These are phyloP conservation scores for Solanum chacoense DNA, from an alignment of 305 asterid genomes.

Conservation along the genomic window DNA sequence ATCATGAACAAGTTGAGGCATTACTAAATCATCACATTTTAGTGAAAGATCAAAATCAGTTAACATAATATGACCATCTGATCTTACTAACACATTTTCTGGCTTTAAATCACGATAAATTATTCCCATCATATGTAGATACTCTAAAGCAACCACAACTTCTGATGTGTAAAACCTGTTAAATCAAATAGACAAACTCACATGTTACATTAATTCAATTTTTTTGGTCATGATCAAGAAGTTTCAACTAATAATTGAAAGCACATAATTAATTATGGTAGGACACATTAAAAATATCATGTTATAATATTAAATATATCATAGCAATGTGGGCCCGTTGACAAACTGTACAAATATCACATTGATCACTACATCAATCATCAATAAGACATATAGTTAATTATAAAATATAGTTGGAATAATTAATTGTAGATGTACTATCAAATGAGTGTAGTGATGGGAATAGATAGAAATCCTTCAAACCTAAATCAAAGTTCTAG, in stretches of 20 bases:
- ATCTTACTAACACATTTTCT: conserved; percentile 54
- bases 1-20: conserved; percentile 35
- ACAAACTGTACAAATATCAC: not conserved
- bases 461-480: not conserved
- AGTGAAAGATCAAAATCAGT: conserved; percentile 69
- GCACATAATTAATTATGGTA: not conserved
- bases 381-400: not conserved
- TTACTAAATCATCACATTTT: conserved; percentile 29
- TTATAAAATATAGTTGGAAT: not conserved
- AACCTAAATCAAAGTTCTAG: not conserved
- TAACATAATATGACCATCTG: conserved; percentile 68
- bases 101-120: conserved; percentile 64
- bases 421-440: not conserved
- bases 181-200: not conserved
- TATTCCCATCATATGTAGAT: conserved; percentile 64
- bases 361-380: not conserved
- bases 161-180: conserved; percentile 67
- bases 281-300: not conserved
- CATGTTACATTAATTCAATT: not conserved
- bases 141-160: conserved; percentile 65
- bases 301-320: not conserved
- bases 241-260: not conserved
- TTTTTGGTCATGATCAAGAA: not conserved
- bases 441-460: not conserved
- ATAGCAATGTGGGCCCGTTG: not conserved